These are phyloP conservation scores for Rutstroemia sp. DNA, from an alignment of 2,329 filamentous ascomycete species.

Conservation along the genomic window DNA sequence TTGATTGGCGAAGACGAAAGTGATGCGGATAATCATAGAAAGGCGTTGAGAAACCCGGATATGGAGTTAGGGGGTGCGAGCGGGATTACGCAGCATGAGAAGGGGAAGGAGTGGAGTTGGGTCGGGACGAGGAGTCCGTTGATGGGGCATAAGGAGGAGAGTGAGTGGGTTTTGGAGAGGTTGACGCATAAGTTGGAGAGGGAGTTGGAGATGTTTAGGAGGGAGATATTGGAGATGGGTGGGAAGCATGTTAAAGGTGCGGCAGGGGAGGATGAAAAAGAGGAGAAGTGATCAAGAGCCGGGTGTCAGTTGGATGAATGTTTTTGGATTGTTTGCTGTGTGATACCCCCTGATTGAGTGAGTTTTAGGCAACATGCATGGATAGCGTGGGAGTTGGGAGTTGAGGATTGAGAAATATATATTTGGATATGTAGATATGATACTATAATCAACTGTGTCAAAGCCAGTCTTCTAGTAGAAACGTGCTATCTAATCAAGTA, in stretches of 20 bases:
- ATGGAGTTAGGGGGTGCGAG: constrained; percentile 13
- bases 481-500: too few species aligned
- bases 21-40: constrained; percentile 43
- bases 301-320: too few species aligned
- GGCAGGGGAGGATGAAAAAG: neutral
- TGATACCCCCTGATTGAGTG: too few species aligned
- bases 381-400: too few species aligned
- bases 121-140: constrained; percentile 61
- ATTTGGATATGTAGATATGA: too few species aligned
- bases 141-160: constrained; percentile 60
- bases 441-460: too few species aligned
- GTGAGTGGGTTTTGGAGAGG: constrained; percentile 65
- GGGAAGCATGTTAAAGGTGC: neutral
- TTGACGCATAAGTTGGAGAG: constrained; percentile 48
- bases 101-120: constrained; percentile 58
- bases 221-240: constrained; percentile 16
- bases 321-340: too few species aligned
- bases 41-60: constrained; percentile 17
- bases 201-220: constrained; percentile 20
- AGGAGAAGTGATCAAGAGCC: neutral
- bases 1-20: constrained; percentile 64
- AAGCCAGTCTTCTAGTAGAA: too few species aligned
- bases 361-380: too few species aligned
- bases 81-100: constrained; percentile 25
- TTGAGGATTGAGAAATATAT: too few species aligned